Conservation (phyloP, 345 rosid species). For the Linum usitatissimum region DNA sequence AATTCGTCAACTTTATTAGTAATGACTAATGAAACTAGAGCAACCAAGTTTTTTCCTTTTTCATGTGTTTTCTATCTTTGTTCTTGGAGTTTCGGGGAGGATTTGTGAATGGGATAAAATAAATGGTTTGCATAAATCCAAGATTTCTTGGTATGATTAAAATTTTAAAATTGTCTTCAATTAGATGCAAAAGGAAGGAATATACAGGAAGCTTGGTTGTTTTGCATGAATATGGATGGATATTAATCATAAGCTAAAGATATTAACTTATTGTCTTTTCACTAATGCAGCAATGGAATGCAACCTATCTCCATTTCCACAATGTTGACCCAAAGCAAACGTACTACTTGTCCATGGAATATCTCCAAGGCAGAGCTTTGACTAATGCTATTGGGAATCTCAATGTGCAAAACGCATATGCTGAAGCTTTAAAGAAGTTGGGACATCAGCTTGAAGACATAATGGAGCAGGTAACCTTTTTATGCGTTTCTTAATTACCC, state of each 20-base stretch:
- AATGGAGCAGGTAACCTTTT: slow-evolving; percentile 58
- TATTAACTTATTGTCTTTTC: slow-evolving; percentile 7
- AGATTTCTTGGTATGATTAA: no score
- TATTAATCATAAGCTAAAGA: neutral
- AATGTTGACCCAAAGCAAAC: slow-evolving; percentile 85
- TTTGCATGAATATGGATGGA: neutral
- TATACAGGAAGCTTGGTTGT: no score
- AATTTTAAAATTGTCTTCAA: no score
- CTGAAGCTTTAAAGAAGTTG: slow-evolving; percentile 58
- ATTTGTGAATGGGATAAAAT: no score
- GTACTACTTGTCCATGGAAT: slow-evolving; percentile 93
- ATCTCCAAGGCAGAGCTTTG: slow-evolving; percentile 93
- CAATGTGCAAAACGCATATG: slow-evolving; percentile 59
- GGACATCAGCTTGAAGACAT: slow-evolving; percentile 83
- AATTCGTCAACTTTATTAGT: no score
- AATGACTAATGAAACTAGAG: neutral
- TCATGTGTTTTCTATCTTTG: neutral
- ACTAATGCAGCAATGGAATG: slow-evolving; percentile 73
- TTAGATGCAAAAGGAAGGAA: no score
- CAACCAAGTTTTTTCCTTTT: neutral
- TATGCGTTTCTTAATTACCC: neutral
- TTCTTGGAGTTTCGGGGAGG: no score
- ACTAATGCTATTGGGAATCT: slow-evolving; percentile 81
- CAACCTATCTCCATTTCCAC: slow-evolving; percentile 68
- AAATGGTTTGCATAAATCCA: no score